Conservation (phyloP, 106 monocot genomes). For the Dendrobium huoshanense region DNA sequence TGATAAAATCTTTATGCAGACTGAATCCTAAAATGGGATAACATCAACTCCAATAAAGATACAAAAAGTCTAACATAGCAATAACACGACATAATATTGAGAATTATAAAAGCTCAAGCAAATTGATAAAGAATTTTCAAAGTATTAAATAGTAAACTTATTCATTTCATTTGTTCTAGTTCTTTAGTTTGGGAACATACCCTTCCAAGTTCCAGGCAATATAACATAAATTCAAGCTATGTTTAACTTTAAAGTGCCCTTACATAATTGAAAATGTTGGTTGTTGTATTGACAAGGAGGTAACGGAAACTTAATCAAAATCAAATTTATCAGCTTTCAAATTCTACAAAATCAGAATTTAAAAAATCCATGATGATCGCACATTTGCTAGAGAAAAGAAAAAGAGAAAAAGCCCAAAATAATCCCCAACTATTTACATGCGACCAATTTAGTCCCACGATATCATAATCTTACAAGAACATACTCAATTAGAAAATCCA, state of each 20-base stretch:
- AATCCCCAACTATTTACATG: background rate
- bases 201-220: background rate
- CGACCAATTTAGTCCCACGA: too few relatives aligned
- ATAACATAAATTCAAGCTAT: background rate
- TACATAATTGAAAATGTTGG: background rate
- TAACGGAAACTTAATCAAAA: background rate
- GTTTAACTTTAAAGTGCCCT: background rate
- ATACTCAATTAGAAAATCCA: slow-evolving; percentile 73
- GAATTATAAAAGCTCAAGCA: background rate
- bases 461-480: slow-evolving; percentile 46
- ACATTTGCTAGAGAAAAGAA: background rate
- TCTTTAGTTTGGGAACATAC: background rate
- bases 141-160: background rate
- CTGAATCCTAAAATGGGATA: background rate
- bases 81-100: background rate
- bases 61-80: background rate
- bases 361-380: background rate
- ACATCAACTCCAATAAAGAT: background rate
- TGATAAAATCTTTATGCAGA: background rate
- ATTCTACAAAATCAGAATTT: background rate
- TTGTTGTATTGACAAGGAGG: background rate
- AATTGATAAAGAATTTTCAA: background rate
- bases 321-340: background rate
- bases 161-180: background rate
- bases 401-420: background rate